phyloP scores from a whole-genome alignment of 2,329 filamentous ascomycete species.

The Pyricularia sp. region DNA sequence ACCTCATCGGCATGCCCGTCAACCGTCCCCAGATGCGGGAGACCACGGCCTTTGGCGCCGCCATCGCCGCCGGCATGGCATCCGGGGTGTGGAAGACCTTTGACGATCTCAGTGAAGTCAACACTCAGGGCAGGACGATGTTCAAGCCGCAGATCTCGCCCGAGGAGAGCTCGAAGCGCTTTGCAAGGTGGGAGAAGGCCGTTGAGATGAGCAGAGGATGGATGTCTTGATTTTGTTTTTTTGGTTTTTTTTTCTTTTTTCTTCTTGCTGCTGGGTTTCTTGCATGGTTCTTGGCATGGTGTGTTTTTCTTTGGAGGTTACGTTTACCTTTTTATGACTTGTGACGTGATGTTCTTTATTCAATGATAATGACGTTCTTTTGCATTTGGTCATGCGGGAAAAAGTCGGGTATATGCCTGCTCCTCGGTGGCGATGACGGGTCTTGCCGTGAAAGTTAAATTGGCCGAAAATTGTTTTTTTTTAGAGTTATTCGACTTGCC shows the following conservation, averaged over 20 bases:
- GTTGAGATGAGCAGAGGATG: slow-evolving; percentile 74
- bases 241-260: background rate
- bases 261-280: background rate
- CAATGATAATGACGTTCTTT: no score
- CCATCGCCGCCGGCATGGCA: slow-evolving; percentile 74
- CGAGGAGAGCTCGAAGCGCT: slow-evolving; percentile 51
- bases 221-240: slow-evolving; percentile 23
- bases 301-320: no score
- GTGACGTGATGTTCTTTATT: no score
- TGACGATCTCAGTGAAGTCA: slow-evolving; percentile 62
- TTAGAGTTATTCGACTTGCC: no score
- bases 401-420: no score
- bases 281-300: background rate
- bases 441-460: no score
- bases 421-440: no score
- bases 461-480: no score
- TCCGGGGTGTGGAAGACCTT: slow-evolving; percentile 67
- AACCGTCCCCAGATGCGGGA: slow-evolving; percentile 74
- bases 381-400: no score
- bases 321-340: no score
- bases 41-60: slow-evolving; percentile 72
- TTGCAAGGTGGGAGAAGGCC: slow-evolving; percentile 64
- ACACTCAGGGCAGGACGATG: slow-evolving; percentile 56
- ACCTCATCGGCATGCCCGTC: slow-evolving; percentile 72
- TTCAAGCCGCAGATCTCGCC: slow-evolving; percentile 59